These are phyloP conservation scores for Podospora tetraspora DNA, from an alignment of 495 filamentous ascomycete species.

Conservation along the genomic window DNA sequence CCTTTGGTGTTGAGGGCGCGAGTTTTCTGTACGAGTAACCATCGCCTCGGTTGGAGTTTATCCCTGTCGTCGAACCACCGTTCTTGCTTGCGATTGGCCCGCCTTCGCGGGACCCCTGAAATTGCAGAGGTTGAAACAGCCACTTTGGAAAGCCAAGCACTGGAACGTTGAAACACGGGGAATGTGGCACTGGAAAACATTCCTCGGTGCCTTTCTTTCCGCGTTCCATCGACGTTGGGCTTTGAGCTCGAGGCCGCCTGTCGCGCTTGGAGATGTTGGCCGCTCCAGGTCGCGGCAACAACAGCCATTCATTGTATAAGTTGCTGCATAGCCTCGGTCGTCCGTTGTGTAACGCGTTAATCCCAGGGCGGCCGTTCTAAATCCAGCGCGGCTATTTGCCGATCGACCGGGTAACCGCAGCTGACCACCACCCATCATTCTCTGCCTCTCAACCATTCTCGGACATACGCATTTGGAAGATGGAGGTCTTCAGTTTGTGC, in stretches of 20 bases:
- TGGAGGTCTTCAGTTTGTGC: not conserved
- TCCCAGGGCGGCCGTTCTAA: not conserved
- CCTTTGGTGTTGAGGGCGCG: not conserved
- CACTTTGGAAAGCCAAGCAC: not conserved
- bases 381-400: not conserved
- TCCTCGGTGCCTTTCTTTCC: not conserved
- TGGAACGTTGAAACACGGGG: slow-evolving; percentile 9
- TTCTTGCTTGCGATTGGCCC: not conserved
- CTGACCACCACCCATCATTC: not conserved
- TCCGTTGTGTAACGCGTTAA: not conserved
- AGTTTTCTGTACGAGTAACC: not conserved
- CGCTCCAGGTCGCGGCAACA: not conserved
- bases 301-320: not conserved
- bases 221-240: not conserved
- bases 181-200: not conserved
- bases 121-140: slow-evolving; percentile 7
- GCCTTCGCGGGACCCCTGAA: not conserved
- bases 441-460: not conserved
- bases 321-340: not conserved
- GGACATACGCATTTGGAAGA: not conserved
- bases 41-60: not conserved
- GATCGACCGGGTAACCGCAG: not conserved
- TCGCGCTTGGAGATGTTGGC: not conserved
- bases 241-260: not conserved
- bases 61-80: not conserved